Conservation (phyloP, 306 rosid genomes). For the Pterocarpus santalinus region DNA sequence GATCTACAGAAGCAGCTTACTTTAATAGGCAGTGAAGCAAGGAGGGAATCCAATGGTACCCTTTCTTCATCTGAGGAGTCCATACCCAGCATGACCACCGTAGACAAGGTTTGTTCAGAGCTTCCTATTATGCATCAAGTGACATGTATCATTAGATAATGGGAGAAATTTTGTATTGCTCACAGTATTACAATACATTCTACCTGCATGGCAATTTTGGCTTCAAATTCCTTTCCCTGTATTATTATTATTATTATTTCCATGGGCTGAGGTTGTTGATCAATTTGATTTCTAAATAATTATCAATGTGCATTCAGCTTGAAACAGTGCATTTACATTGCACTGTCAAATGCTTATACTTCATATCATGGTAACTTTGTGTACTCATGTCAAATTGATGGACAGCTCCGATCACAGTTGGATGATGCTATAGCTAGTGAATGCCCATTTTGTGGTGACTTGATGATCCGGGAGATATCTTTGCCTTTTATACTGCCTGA, state of each 20-base stretch:
- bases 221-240: constrained; percentile 12
- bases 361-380: constrained; percentile 16
- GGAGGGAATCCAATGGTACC: constrained; percentile 81
- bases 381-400: constrained; percentile 33
- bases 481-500: constrained; percentile 74
- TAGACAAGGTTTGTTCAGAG: constrained; percentile 77
- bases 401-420: constrained; percentile 90
- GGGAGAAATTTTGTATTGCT: not conserved
- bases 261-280: too few species aligned
- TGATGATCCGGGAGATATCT: constrained; percentile 94
- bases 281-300: too few species aligned
- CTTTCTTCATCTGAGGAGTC: constrained; percentile 71
- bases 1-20: constrained; percentile 95
- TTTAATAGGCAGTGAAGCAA: constrained; percentile 79
- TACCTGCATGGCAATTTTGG: constrained; percentile 35
- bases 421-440: constrained; percentile 95
- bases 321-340: too few species aligned
- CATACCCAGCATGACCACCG: constrained; percentile 74
- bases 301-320: too few species aligned
- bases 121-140: constrained; percentile 46
- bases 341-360: too few species aligned
- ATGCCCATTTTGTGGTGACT: constrained; percentile 94
- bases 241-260: not conserved
- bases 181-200: constrained; percentile 2
- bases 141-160: constrained; percentile 24